Evolutionary conservation across 164 flowering plant genomes (phyloP).

Genomic region (Warburgia ugandensis): DNA sequence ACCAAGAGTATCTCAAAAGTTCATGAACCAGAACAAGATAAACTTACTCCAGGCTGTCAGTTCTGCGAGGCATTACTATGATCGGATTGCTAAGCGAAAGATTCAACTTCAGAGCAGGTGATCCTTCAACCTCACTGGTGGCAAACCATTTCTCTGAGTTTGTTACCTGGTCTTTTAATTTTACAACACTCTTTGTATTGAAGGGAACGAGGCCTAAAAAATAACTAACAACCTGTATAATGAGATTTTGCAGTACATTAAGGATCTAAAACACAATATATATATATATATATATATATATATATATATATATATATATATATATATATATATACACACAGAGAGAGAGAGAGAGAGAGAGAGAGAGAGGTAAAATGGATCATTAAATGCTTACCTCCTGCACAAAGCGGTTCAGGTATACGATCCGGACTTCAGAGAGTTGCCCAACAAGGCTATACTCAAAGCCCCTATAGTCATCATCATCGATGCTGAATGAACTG

Average conservation of each 20-base stretch:
- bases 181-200: slow-evolving; percentile 45
- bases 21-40: neutral
- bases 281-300: too few relatives aligned
- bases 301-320: too few relatives aligned
- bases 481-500: slow-evolving; percentile 62
- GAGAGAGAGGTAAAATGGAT: slow-evolving; percentile 1
- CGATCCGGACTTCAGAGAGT: slow-evolving; percentile 90
- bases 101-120: slow-evolving; percentile 93
- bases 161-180: slow-evolving; percentile 74
- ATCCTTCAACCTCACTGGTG: slow-evolving; percentile 81
- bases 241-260: too few relatives aligned
- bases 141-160: slow-evolving; percentile 89
- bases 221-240: slow-evolving; percentile 72
- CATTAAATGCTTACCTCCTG: slow-evolving; percentile 82
- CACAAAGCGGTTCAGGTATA: slow-evolving; percentile 85
- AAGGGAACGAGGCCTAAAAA: slow-evolving; percentile 85
- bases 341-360: neutral
- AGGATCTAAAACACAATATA: slow-evolving; percentile 8
- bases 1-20: too few relatives aligned
- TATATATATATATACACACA: too few relatives aligned
- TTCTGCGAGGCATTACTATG: slow-evolving; percentile 82
- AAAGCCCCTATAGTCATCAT: slow-evolving; percentile 85
- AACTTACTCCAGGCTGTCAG: slow-evolving; percentile 80
- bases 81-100: slow-evolving; percentile 84
- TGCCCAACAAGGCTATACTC: slow-evolving; percentile 83